A percentile compares a stretch with the other conserved stretches of the same genome.
These are phyloP conservation scores for Colletotrichum sp. DNA, from an alignment of 2,329 filamentous ascomycete genomes.

Conservation along the genomic window DNA sequence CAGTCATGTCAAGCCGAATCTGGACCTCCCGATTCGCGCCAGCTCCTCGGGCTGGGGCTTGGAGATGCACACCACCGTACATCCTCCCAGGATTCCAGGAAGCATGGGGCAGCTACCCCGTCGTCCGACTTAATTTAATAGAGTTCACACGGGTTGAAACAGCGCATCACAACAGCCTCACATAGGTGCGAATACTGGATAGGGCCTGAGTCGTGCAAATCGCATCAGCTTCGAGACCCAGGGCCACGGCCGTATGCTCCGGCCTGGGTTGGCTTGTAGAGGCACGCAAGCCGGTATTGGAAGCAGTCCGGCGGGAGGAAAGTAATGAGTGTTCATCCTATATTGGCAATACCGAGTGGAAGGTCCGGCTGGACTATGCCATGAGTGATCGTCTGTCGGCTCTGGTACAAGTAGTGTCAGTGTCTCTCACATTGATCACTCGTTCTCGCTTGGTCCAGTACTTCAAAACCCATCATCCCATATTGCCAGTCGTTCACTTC, in stretches of 20 bases:
- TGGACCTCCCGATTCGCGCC: background rate
- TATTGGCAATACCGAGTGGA: background rate
- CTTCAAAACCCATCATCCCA: background rate
- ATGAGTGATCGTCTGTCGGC: background rate
- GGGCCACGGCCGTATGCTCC: background rate
- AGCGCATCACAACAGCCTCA: background rate
- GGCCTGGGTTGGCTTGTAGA: background rate
- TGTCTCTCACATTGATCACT: background rate
- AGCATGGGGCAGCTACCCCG: background rate
- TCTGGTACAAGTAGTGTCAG: background rate
- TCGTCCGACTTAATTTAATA: background rate
- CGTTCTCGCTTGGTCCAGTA: background rate
- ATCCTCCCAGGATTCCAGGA: background rate
- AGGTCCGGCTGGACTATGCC: background rate
- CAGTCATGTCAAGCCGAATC: background rate
- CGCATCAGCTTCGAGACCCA: background rate
- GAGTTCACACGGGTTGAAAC: background rate
- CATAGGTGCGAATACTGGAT: background rate
- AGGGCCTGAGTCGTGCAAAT: background rate
- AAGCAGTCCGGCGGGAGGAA: background rate
- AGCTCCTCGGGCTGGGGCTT: background rate
- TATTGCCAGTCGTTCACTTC: background rate
- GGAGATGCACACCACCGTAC: background rate
- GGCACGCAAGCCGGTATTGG: background rate
- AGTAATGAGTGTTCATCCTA: background rate